Base-by-base conservation (phyloP, 2,329 filamentous ascomycete genomes). In the Cladosporium phlei region DNA sequence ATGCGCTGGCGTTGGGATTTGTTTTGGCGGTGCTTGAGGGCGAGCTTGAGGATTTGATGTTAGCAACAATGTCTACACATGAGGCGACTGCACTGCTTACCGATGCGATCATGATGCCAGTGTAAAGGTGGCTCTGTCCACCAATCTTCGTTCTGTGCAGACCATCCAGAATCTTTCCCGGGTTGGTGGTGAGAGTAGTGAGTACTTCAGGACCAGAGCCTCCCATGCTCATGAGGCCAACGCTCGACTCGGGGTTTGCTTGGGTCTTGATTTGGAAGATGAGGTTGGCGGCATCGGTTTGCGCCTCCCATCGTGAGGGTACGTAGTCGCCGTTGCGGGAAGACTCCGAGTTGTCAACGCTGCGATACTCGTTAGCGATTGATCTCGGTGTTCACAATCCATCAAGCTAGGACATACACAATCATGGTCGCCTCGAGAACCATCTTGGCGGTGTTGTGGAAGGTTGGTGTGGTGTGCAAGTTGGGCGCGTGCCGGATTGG, bases 351-450 rank as follows among this genome's bases (percentile, higher is more conserved):
- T 97, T 98, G 79, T 98, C 93, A 64, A 97, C 88, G 68, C 81
- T 83, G 38, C 16, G 8, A 59, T 2, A 2, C 6, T 10, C 2
- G 9, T 39, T 16, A 39, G 37, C 17, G 7, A n/a, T 22, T 29
- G 16, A 4, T 12, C 2, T 11, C 21, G n/a, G 4, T 21, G 10
- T 14, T 27, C 28, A 30, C 10, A 3, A n/a, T 3, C n/a, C n/a
- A n/a, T 14, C 28, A 5, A 14, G 3, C n/a, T 17, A 16, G 22
- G 64, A 52, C 67, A 19, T 65, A 75, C 78, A 97, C 84, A 70
- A 98, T 88, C 90, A 98, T 97, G 54, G 95, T 94, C 74, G 93
- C 94, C 83, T 98, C 93, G 71, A 98, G 84, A 72, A 85, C 87
- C 46, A 47, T 47, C 35, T 38, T 48, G 43, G 48, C 33, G 44